phyloP scores from a whole-genome alignment of 495 filamentous ascomycete genomes.

The Penicillium simplicissimum region DNA sequence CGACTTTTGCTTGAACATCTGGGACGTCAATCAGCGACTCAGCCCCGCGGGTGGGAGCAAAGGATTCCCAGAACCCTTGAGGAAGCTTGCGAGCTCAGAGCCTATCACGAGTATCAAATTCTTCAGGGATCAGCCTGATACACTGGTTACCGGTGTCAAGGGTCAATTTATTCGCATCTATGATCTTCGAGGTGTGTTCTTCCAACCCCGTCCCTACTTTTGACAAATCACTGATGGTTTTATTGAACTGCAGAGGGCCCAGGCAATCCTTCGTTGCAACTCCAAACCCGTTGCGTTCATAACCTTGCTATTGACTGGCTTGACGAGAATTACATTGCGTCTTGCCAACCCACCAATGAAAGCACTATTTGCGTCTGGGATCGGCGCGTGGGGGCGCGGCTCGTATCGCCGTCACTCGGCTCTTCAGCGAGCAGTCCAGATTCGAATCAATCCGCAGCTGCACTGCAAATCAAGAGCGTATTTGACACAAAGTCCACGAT shows the following conservation, averaged over 20 bases:
- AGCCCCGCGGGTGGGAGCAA: slow-evolving; percentile 39
- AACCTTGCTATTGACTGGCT: slow-evolving; percentile 87
- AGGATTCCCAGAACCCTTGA: slow-evolving; percentile 58
- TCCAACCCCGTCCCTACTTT: background rate
- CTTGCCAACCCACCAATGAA: slow-evolving; percentile 70
- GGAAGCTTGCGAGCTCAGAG: slow-evolving; percentile 78
- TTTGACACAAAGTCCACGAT: slow-evolving; percentile 62
- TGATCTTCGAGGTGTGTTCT: slow-evolving; percentile 74
- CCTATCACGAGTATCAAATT: slow-evolving; percentile 90
- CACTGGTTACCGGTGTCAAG: slow-evolving; percentile 79
- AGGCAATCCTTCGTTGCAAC: slow-evolving; percentile 59
- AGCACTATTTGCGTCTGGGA: slow-evolving; percentile 85
- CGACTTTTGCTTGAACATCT: slow-evolving; percentile 90
- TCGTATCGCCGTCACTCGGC: slow-evolving; percentile 41
- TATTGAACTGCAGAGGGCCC: slow-evolving; percentile 41
- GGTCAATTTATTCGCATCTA: slow-evolving; percentile 86
- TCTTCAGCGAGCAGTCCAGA: slow-evolving; percentile 35
- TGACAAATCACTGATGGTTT: slow-evolving; percentile 12
- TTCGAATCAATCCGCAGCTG: slow-evolving; percentile 44
- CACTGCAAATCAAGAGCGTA: slow-evolving; percentile 67
- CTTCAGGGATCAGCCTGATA: slow-evolving; percentile 80
- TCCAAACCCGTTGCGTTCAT: slow-evolving; percentile 81
- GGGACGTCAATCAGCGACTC: slow-evolving; percentile 77
- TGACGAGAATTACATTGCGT: slow-evolving; percentile 93
- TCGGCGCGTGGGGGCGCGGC: slow-evolving; percentile 62